These are phyloP conservation scores for Pyropia haitanensis DNA, from an alignment of 23 red algal genomes.

Conservation along the genomic window DNA sequence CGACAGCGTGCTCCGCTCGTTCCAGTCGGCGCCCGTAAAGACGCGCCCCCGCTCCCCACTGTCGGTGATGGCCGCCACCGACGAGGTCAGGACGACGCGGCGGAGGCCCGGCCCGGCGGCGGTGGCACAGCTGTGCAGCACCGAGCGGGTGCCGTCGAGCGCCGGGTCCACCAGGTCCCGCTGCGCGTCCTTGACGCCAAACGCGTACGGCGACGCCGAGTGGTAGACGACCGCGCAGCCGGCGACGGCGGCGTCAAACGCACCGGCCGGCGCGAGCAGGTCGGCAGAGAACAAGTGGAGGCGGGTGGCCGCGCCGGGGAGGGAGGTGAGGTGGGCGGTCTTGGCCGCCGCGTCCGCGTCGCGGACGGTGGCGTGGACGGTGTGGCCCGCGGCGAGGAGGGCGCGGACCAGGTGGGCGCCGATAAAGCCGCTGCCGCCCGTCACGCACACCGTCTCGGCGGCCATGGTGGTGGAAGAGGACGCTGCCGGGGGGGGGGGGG, in stretches of 20 bases:
- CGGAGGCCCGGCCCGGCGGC: conserved; percentile 8
- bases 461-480: background rate
- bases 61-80: conserved; percentile 52
- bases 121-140: conserved; percentile 22
- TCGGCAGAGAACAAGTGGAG: conserved; percentile 46
- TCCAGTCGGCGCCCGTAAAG: conserved; percentile 64
- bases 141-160: conserved; percentile 35
- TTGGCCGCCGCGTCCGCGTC: conserved; percentile 6
- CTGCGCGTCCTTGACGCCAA: conserved; percentile 5
- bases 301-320: conserved; percentile 14
- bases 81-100: conserved; percentile 62
- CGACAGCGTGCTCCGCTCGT: conserved; percentile 4
- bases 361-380: conserved; percentile 70
- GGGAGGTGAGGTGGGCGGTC: conserved; percentile 25
- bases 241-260: conserved; percentile 37
- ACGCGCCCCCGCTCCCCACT: conserved; percentile 1
- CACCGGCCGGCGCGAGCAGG: conserved; percentile 15
- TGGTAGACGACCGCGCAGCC: conserved; percentile 49
- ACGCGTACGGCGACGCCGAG: conserved; percentile 47
- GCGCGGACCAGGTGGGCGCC: conserved; percentile 31
- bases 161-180: conserved; percentile 55
- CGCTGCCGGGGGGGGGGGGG: no score
- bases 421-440: conserved; percentile 51
- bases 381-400: conserved; percentile 40
- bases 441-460: conserved; percentile 27